Base-by-base conservation (phyloP, 2,329 filamentous ascomycete species). In the Colletotrichum euphorbiae region DNA sequence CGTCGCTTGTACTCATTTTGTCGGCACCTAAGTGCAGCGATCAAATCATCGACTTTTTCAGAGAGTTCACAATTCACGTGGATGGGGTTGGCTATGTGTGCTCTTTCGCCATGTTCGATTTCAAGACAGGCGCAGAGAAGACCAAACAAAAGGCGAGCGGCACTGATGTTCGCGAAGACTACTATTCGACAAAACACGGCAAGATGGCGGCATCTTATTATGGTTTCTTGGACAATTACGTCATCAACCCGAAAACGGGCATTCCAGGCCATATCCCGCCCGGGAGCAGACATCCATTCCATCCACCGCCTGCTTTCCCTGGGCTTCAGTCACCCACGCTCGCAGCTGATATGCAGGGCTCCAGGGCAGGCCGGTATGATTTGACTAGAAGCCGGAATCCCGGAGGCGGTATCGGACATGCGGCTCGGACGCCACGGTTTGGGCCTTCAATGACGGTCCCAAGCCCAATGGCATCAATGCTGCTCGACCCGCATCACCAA, bases 201-300 rank as follows among this genome's bases (percentile, higher is more conserved):
- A 99, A 99, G 81, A 97, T 99, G 93, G 91, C 96, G n/a, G 93
- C 94, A 15, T 98, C 95, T 0, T 96, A 98, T 77, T 94, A 96
- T 74, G 94, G 94, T 2, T 99, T 99, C 77, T 83, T 98, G 67
- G 94, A 98, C 75, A 94, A 97, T 73, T 99, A 99, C 74, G 89
- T 91, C 13, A 88, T 90, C 55, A 93, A 93, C 73, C 89, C 90
- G 3, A 90, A 89, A 77, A 89, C 87, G 6, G 90, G 89, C 2
- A 85, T 90, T 19, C 87, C 87, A 6, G 87, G 88, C 19, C 84
- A 88, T 61, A 80, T 90, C 40, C 86, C 87, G 13, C 86, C 85
- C 3, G 84, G 84, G 2, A 78, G 79, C 59, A 82, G 79, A 65
- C 84, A 84, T 63, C 85, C 86, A 46, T 94, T 95, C 76, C 88